Evolutionary conservation across 2,329 filamentous ascomycete genomes (phyloP).

Genomic region (Diaporthe eres): DNA sequence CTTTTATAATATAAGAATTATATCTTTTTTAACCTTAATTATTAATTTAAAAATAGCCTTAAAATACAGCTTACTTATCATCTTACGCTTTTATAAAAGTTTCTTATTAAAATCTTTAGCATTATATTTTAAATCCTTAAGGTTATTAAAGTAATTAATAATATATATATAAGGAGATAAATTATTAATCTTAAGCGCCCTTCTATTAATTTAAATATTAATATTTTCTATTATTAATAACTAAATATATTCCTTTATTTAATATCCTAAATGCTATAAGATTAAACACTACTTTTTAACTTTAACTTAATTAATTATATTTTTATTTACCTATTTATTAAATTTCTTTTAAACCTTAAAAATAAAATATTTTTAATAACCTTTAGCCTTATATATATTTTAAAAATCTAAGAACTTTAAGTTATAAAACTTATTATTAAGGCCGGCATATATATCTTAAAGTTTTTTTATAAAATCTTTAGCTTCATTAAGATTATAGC

Average conservation of each 20-base stretch:
- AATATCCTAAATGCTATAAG: not conserved
- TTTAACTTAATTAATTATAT: not conserved
- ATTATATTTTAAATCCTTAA: not conserved
- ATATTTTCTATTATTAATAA: not conserved
- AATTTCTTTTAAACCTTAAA: not conserved
- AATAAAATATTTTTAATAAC: not conserved
- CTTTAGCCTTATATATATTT: not conserved
- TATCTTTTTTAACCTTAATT: not conserved
- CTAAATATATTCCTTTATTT: not conserved
- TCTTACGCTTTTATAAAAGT: not conserved
- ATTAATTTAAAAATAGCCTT: not conserved
- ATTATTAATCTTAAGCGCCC: not conserved
- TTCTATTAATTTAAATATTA: not conserved
- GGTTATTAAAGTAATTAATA: not conserved
- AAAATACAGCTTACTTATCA: not conserved
- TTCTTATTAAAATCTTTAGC: not conserved
- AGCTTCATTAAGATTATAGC: no score
- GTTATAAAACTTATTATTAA: not conserved
- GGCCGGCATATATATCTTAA: not conserved
- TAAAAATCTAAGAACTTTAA: not conserved
- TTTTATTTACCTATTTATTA: not conserved
- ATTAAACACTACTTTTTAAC: not conserved
- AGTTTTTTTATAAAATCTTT: not conserved
- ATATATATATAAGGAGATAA: not conserved
- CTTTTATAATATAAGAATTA: rapidly evolving